A percentile compares a stretch with the other conserved stretches of the same genome.
Evolutionary conservation across 106 monocot species (phyloP).

Genomic region (Chionographis japonica): DNA sequence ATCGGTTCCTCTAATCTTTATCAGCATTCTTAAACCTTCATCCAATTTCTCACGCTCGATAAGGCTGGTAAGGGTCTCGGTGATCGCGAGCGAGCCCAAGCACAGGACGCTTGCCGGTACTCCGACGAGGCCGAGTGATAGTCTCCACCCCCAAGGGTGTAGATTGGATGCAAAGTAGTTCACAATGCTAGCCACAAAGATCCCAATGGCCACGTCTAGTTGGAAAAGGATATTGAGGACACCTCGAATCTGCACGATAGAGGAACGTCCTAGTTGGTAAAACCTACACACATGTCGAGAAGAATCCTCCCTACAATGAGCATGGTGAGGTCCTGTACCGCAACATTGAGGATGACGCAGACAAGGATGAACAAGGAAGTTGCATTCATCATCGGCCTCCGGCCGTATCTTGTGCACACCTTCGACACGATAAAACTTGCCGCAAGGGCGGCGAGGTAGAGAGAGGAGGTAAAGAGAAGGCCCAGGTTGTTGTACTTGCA

Average conservation of each 20-base stretch:
- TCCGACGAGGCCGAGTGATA: conserved; percentile 31
- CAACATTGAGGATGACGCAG: conserved; percentile 30
- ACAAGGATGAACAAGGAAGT: conserved; percentile 47
- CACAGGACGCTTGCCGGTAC: conserved; percentile 32
- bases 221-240: conserved; percentile 45
- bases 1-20: conserved; percentile 26
- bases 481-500: too few species aligned
- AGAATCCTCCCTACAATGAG: conserved; percentile 37
- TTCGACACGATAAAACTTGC: conserved; percentile 33
- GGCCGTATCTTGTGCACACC: conserved; percentile 21
- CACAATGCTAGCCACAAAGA: conserved; percentile 27
- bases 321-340: conserved; percentile 22
- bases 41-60: conserved; percentile 22
- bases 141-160: conserved; percentile 38
- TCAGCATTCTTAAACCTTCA: conserved; percentile 18
- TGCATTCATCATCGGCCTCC: conserved; percentile 25
- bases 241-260: too few species aligned
- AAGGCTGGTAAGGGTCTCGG: conserved; percentile 39
- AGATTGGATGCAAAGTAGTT: conserved; percentile 31
- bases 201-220: conserved; percentile 29
- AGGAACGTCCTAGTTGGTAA: conserved; percentile 38
- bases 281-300: conserved; percentile 42
- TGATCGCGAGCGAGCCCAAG: conserved; percentile 21
- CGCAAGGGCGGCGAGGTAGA: conserved; percentile 42
- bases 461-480: conserved; percentile 48